Percentiles rank a stretch among this genome's conserved stretches.
Conservation (phyloP, 257 asterid genomes). For the Nicotiana undulata region DNA sequence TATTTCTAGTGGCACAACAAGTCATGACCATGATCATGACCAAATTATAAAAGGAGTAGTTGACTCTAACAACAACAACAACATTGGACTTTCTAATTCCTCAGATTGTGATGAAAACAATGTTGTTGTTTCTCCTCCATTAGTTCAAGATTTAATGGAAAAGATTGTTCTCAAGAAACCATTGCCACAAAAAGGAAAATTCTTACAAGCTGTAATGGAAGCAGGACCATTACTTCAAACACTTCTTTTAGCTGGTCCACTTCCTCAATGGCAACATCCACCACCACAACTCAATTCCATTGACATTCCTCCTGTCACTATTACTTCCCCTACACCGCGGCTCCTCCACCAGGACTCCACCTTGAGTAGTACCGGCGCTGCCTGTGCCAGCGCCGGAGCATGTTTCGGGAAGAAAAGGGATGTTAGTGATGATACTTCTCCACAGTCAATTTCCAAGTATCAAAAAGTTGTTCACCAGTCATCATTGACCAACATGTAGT, state of each 20-base stretch:
- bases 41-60: background rate
- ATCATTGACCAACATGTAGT: slow-evolving; percentile 46
- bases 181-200: slow-evolving; percentile 77
- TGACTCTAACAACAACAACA: slow-evolving; percentile 36
- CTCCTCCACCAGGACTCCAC: slow-evolving; percentile 40
- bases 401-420: slow-evolving; percentile 10
- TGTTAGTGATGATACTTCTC: slow-evolving; percentile 5
- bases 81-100: slow-evolving; percentile 21
- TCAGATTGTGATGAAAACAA: slow-evolving; percentile 41
- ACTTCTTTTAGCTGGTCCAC: slow-evolving; percentile 87
- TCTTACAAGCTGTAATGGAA: slow-evolving; percentile 79
- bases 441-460: slow-evolving; percentile 46
- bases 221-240: slow-evolving; percentile 95
- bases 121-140: slow-evolving; percentile 2
- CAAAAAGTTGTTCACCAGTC: slow-evolving; percentile 73
- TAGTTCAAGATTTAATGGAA: slow-evolving; percentile 22
- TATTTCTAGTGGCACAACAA: slow-evolving; percentile 39
- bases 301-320: slow-evolving; percentile 87
- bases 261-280: slow-evolving; percentile 96
- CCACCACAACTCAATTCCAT: slow-evolving; percentile 84
- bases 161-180: slow-evolving; percentile 30
- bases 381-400: background rate
- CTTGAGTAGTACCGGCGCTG: slow-evolving; percentile 36
- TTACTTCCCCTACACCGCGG: slow-evolving; percentile 35
- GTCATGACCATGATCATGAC: slow-evolving; percentile 30